Conservation (phyloP, 2,329 filamentous ascomycete species). For the Aspergillus piperis region DNA sequence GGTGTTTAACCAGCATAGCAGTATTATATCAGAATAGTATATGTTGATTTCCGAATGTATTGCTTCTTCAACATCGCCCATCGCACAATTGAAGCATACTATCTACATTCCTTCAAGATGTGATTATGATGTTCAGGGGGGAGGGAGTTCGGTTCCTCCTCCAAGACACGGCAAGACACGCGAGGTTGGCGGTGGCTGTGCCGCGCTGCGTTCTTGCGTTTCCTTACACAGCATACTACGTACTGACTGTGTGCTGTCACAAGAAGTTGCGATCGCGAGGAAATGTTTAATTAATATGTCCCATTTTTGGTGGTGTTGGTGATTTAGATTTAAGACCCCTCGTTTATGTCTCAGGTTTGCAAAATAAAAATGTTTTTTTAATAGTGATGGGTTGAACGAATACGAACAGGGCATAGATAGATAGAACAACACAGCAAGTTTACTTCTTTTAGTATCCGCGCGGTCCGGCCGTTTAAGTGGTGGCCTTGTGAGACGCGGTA, state of each 20-base stretch:
- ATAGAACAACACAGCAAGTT: neutral
- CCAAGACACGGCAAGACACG: slow-evolving; percentile 8
- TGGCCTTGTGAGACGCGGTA: slow-evolving; percentile 4
- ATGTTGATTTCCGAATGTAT: too few species aligned
- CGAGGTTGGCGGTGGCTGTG: slow-evolving; percentile 12
- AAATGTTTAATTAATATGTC: too few species aligned
- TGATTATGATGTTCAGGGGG: neutral
- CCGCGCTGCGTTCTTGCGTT: neutral
- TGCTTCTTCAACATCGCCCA: neutral
- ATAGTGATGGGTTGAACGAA: neutral
- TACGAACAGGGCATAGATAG: neutral
- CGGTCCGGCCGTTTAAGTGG: neutral
- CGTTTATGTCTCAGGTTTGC: neutral
- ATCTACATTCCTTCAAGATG: neutral
- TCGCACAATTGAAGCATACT: neutral
- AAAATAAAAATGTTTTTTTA: neutral
- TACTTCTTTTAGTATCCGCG: neutral
- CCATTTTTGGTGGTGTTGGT: neutral
- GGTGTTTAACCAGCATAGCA: neutral
- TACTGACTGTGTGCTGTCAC: neutral
- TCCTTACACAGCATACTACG: neutral
- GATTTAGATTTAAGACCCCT: neutral
- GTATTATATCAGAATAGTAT: too few species aligned
- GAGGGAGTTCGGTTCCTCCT: neutral
- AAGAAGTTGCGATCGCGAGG: neutral